Evolutionary conservation across 176 grass and related monocot species (phyloP).

Genomic region (Stipa capillata): DNA sequence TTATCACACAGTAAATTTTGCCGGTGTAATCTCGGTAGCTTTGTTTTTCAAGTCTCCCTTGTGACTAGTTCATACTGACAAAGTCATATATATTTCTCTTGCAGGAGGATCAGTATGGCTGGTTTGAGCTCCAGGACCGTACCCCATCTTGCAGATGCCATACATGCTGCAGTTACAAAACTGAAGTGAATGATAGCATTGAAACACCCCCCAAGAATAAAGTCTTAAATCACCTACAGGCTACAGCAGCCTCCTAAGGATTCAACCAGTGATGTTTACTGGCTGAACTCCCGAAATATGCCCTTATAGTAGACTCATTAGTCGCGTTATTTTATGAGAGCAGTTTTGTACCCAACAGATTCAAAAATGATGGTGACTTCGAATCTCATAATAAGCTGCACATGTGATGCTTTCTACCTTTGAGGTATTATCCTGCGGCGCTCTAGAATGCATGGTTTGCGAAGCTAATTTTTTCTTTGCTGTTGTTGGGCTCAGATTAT

Average conservation of each 20-base stretch:
- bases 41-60: neutral
- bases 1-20: neutral
- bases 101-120: constrained; percentile 99
- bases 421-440: neutral
- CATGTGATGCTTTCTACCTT: neutral
- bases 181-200: constrained; percentile 29
- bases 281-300: neutral
- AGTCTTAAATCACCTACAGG: neutral
- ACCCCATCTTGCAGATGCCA: constrained; percentile 76
- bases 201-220: constrained; percentile 12
- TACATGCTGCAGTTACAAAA: constrained; percentile 75
- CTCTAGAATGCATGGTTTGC: neutral
- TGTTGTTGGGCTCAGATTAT: too few species aligned
- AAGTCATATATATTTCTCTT: neutral
- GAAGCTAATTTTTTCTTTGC: neutral
- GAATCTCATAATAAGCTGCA: neutral
- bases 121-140: constrained; percentile 67
- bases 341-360: constrained; percentile 13
- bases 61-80: neutral
- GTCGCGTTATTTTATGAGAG: neutral
- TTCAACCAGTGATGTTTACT: constrained; percentile 17
- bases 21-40: neutral
- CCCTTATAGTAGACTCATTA: constrained; percentile 11
- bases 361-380: neutral
- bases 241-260: neutral